phyloP scores from a whole-genome alignment of 805 yeast genomes.

The Kazachstania taianensis region DNA sequence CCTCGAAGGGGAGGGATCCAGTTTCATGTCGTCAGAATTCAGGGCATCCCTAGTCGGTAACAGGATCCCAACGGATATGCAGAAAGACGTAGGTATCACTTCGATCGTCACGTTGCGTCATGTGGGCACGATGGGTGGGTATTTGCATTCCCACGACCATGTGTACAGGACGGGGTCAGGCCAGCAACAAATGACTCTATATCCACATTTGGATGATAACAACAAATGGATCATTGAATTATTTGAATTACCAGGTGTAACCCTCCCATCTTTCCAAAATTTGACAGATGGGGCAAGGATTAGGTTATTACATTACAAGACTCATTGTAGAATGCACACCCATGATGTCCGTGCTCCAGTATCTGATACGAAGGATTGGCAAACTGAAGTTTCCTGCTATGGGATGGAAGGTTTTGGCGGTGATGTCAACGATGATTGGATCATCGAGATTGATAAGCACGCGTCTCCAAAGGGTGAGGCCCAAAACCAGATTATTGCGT shows the following conservation, averaged over 20 bases:
- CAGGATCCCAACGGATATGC: constrained; percentile 46
- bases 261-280: constrained; percentile 49
- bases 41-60: constrained; percentile 53
- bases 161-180: constrained; percentile 68
- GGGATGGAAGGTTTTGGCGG: constrained; percentile 71
- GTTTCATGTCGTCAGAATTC: constrained; percentile 65
- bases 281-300: constrained; percentile 60
- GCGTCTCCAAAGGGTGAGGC: constrained; percentile 43
- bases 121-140: constrained; percentile 63
- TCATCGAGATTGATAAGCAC: constrained; percentile 58
- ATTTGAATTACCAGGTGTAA: constrained; percentile 44
- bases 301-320: constrained; percentile 48
- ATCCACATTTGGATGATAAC: constrained; percentile 68
- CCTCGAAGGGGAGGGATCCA: constrained; percentile 61
- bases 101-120: constrained; percentile 61
- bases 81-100: constrained; percentile 63
- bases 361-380: constrained; percentile 61
- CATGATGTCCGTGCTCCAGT: constrained; percentile 79
- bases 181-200: constrained; percentile 74
- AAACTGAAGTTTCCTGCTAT: constrained; percentile 68
- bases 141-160: constrained; percentile 71
- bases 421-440: constrained; percentile 76
- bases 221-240: constrained; percentile 66
- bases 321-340: constrained; percentile 65
- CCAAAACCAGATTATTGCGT: constrained; percentile 47